Base-by-base conservation (phyloP, 257 asterid species). In the Solanum bulbocastanum region DNA sequence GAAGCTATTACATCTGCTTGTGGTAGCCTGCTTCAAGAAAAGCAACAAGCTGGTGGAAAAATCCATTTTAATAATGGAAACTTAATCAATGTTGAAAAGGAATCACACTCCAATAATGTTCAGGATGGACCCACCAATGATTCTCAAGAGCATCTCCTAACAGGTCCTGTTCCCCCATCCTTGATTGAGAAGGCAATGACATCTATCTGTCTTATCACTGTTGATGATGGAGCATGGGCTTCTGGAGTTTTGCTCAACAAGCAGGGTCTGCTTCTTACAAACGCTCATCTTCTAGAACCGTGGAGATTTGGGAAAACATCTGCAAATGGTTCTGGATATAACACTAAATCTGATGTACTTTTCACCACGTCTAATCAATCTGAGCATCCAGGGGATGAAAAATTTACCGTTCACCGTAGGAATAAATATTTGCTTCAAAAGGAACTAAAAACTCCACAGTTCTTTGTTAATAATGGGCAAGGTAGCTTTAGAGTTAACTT, bases 231-330 rank as follows among this genome's bases (percentile, higher is more conserved):
- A 87, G 94, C 98, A 42, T 97, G 99, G 99, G 99, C 99, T 52
- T 96, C 99, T 74, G 99, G 99, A 87, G 92, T 97, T 88, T 90
- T 97, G 89, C 95, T 96, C 89, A 96, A 97, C 90, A 94, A 93
- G 87, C 92, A 94, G 91, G 99, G 99, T 87, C 90, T 97, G 72
- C 90, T 97, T 90, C 99, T 97, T 90, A 97, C 99, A 87, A 97
- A 97, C 65, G 99, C 99, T 91, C 99, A 97, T 91, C 98, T 97
- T 86, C 91, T 97, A 88, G 99, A 97, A 91, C 99, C 99, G 37
- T 95, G 99, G 99, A 93, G 99, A 88, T 97, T 97, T 72, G 94
- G 98, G 44, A 97, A 95, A 91, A 91, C 97, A 89, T 89, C 95
- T 87, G 86, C 90, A 22, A 91, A 88, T 86, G 89, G 91, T 86